phyloP scores from a whole-genome alignment of 2,329 filamentous ascomycete species.

The Tolypocladium amazonense region DNA sequence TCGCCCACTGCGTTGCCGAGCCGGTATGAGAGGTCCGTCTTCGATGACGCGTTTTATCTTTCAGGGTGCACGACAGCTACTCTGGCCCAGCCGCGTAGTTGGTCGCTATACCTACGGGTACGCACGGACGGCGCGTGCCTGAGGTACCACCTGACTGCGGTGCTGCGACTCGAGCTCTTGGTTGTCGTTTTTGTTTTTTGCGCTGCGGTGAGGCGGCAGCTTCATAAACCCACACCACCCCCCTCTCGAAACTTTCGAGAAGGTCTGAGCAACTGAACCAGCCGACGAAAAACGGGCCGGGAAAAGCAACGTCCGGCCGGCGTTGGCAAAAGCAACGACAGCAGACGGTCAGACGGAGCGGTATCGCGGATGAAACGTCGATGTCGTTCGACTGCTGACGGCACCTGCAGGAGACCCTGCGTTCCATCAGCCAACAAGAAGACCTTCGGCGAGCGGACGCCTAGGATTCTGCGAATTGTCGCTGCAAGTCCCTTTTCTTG shows the following conservation, averaged over 20 bases:
- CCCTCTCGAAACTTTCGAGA: slow-evolving; percentile 3
- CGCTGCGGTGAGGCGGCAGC: not conserved
- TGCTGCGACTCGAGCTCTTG: not conserved
- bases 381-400: not conserved
- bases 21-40: not conserved
- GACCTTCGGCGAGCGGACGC: not conserved
- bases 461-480: not conserved
- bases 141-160: not conserved
- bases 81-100: not conserved
- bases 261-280: not conserved
- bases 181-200: not conserved
- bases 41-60: not conserved
- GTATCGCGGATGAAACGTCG: not conserved
- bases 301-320: not conserved
- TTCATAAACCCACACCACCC: not conserved
- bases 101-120: slow-evolving; percentile 2
- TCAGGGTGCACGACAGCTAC: not conserved
- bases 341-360: not conserved
- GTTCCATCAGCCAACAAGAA: not conserved
- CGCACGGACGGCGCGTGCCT: not conserved
- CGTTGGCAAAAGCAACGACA: not conserved
- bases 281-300: not conserved
- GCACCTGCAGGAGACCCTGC: not conserved
- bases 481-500: not conserved
- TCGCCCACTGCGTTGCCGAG: not conserved